Percentiles rank a stretch among this genome's conserved stretches.
Evolutionary conservation across 1,284 basidiomycete genomes (phyloP).

Genomic region (Porogramme epimiltina): DNA sequence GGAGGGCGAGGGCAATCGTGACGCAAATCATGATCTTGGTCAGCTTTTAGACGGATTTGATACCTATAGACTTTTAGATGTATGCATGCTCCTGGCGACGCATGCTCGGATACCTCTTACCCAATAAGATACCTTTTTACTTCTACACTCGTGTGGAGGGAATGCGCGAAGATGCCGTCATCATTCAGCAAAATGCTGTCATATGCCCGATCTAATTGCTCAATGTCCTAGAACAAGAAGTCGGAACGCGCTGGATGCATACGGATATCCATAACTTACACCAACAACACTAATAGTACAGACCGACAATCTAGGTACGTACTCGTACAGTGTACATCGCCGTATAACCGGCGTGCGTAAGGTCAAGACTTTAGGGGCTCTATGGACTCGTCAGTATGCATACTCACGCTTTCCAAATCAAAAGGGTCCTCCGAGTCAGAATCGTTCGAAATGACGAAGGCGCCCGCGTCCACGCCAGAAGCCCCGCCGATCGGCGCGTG

Average conservation of each 20-base stretch:
- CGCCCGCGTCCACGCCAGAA: not conserved
- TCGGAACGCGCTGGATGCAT: not conserved
- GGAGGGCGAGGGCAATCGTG: too few relatives aligned
- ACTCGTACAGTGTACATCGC: not conserved
- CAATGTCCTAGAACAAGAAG: too few relatives aligned
- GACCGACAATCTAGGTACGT: not conserved
- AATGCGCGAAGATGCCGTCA: too few relatives aligned
- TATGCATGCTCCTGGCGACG: too few relatives aligned
- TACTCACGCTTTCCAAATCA: slow-evolving; percentile 12
- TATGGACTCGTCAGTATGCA: slow-evolving; percentile 9
- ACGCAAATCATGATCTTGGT: too few relatives aligned
- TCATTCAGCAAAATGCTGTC: too few relatives aligned
- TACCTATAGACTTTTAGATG: too few relatives aligned
- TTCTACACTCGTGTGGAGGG: too few relatives aligned
- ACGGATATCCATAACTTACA: not conserved
- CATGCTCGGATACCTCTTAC: too few relatives aligned
- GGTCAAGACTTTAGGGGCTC: not conserved
- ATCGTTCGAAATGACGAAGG: slow-evolving; percentile 18
- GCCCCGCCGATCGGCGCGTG: not conserved
- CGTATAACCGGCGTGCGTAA: not conserved
- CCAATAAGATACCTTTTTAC: too few relatives aligned
- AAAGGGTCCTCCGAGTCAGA: slow-evolving; percentile 9
- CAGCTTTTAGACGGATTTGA: too few relatives aligned
- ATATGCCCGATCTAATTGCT: too few relatives aligned
- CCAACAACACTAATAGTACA: not conserved